Evolutionary conservation across 2,329 filamentous ascomycete species (phyloP), one percentile per base, ranked within the genome.

Genomic region (Pyrenophora teres): DNA sequence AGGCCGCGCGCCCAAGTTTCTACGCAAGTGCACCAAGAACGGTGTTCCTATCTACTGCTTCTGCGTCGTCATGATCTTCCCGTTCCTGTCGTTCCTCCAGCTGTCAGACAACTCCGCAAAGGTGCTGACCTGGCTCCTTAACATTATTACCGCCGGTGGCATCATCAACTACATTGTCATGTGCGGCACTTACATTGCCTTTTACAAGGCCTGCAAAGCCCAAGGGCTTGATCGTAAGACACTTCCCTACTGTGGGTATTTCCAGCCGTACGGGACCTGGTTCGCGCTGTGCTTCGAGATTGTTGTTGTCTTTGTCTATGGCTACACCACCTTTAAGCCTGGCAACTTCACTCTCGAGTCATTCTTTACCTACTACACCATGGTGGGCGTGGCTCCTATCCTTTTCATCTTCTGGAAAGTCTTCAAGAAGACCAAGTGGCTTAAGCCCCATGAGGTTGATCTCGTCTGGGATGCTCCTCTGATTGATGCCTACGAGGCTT

Each of bases 21-120:
- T 88, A 18, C 77, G 78, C 56, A 80, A 83, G 68, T 84, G 80
- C 65, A 88, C 81, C 8, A 79, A 76, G 58, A 79, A 80, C 9
- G 86, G 86, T 64, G 83, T 94, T 0, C 90, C 90, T 0, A 81
- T 91, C 56, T 90, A 88, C 73, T 89, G 86, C 65, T 88, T 93
- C 33, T 57, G 72, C 1, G 71, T 86, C 23, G 87, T 89, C 0
- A 80, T 91, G 40, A 69, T 83, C 3, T 85, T 94, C 62, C 83
- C 87, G 1, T 77, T 91, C 6, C 76, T 95, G 9, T 83, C 86
- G 2, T 94, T 92, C 73, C 76, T 92, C 40, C 87, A 92, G 70
- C 80, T 93, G 15, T 87, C 83, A 6, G 81, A 83, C 56, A 79
- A 80, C 51, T 81, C 85, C 0, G 81, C 87, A 3, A 83, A 86